Percentiles rank a stretch among this genome's conserved stretches.
phyloP scores from a whole-genome alignment of 495 filamentous ascomycete genomes.

The Talaromyces trachyspermus region DNA sequence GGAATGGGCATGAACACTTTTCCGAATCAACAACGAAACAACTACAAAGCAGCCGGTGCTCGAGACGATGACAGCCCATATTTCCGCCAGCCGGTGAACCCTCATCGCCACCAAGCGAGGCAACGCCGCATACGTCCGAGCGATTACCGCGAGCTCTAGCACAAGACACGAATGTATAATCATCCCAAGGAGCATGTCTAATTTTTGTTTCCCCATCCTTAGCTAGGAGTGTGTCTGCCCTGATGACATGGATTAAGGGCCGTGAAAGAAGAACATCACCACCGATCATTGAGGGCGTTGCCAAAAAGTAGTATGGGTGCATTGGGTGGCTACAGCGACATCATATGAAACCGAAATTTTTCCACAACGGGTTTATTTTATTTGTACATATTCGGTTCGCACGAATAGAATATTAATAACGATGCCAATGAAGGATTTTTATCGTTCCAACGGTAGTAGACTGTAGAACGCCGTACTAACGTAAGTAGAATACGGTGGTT shows the following conservation, averaged over 20 bases:
- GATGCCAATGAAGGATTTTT: no score
- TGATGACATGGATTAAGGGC: no score
- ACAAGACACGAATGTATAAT: constrained; percentile 5
- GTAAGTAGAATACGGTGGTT: no score
- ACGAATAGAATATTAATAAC: no score
- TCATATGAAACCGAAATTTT: no score
- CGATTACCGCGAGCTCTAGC: constrained; percentile 80
- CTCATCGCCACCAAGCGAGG: constrained; percentile 77
- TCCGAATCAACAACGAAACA: constrained; percentile 65
- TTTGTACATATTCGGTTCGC: constrained; percentile 11
- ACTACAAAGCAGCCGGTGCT: constrained; percentile 49
- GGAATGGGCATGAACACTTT: constrained; percentile 41
- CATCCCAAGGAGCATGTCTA: not conserved
- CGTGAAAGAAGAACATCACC: no score
- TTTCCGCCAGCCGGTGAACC: constrained; percentile 93
- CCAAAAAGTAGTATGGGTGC: no score
- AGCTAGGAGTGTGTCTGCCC: no score
- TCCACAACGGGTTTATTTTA: constrained; percentile 1
- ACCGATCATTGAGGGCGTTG: no score
- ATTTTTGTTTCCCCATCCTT: not conserved
- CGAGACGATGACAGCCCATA: constrained; percentile 86
- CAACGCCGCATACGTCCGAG: constrained; percentile 72
- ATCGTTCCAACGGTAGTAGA: no score
- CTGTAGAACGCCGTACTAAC: no score
- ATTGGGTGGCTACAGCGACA: no score